Base-by-base conservation (phyloP, 108 stramenopile genomes). In the Cyclotella baltica region DNA sequence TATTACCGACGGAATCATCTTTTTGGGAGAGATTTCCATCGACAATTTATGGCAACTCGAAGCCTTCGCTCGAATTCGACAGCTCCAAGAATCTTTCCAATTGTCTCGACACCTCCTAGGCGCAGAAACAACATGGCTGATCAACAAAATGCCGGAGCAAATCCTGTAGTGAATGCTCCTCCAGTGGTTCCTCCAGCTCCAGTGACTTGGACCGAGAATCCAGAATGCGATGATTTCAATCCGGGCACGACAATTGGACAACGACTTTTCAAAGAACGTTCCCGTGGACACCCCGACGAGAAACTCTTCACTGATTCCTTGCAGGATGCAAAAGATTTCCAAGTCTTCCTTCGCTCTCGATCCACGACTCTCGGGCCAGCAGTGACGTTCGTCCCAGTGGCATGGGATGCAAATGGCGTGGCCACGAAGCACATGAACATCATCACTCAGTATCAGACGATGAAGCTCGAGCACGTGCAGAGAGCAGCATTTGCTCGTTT, bases 371-470 rank as follows among this genome's bases (percentile, higher is more conserved):
- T 43, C 13, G 40, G 40, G 13, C 40, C 40, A 13, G 6, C 10
- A 10, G 9, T 8, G 4, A n/a, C 51, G 9, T 19, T 19, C 51
- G 20, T 52, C n/a, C 51, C 51, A n/a, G n/a, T 52, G 15, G 20
- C 9, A 20, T 52, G 9, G 15, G 20, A 52, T 52, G 51, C 51
- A 20, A 52, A 8, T 20, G 51, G 20, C 4, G 20, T 20, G 15
- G 15, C 51, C 15, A 52, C 51, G n/a, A 52, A 52, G 20, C n/a
- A 52, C n/a, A 19, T 19, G 4, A 59, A 31, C 58, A 59, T 59
- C 31, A 31, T 59, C 30, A 28, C 27, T 59, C 58, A 53, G 52
- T 53, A 53, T 53, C 52, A 53, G n/a, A 16, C 52, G 5, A 53
- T 53, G 28, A 40, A 6, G 38, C 63, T 4, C 19, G 18, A 4